Percentiles rank a stretch among this genome's conserved stretches.
Conservation (phyloP, 2,329 filamentous ascomycete species). For the Fusarium ramigenum region DNA sequence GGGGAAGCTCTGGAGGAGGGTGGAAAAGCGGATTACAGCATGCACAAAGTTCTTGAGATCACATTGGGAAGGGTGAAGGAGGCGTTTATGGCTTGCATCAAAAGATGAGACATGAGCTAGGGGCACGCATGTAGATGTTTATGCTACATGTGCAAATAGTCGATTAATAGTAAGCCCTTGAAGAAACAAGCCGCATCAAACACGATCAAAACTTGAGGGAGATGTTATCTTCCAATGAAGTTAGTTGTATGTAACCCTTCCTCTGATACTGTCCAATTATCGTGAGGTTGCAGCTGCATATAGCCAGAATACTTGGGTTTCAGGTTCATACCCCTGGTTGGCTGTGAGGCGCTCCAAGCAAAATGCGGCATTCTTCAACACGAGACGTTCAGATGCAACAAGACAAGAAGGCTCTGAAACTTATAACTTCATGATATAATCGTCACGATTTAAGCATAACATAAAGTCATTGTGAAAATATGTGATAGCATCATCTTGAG, state of each 20-base stretch:
- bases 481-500: neutral
- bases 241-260: neutral
- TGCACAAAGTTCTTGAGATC: conserved; percentile 20
- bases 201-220: conserved; percentile 1
- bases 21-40: conserved; percentile 22
- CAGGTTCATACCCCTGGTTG: conserved; percentile 22
- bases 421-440: neutral
- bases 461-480: neutral
- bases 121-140: conserved; percentile 6
- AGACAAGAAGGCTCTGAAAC: neutral
- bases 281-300: conserved; percentile 1
- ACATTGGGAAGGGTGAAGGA: conserved; percentile 29
- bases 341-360: conserved; percentile 11
- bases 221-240: conserved; percentile 13
- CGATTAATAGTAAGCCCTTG: conserved; percentile 22
- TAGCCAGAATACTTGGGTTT: conserved; percentile 21
- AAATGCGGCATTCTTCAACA: conserved; percentile 9
- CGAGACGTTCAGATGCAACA: conserved; percentile 19
- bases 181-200: conserved; percentile 21
- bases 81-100: conserved; percentile 29
- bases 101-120: conserved; percentile 32
- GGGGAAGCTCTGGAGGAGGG: neutral
- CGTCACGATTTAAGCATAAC: neutral
- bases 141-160: conserved; percentile 25
- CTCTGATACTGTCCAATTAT: conserved; percentile 6